phyloP scores from a whole-genome alignment of 495 filamentous ascomycete species.

The Aspergillus egyptiacus region DNA sequence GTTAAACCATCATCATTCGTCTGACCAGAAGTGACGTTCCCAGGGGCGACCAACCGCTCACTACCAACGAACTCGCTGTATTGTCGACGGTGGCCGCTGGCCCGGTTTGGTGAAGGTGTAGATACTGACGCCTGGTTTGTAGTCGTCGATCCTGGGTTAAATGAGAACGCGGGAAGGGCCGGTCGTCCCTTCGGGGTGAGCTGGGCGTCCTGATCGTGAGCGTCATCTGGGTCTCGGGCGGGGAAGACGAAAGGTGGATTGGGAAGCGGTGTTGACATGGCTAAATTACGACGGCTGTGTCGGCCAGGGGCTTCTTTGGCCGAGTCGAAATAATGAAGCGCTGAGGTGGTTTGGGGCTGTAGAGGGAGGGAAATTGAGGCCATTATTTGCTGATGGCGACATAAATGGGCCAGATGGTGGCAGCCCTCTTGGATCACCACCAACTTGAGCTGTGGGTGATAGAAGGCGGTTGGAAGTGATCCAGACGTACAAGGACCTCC shows the following conservation, averaged over 20 bases:
- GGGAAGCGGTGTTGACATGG: conserved; percentile 47
- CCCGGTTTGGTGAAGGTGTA: conserved; percentile 24
- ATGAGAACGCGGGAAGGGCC: conserved; percentile 57
- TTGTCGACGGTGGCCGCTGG: conserved; percentile 61
- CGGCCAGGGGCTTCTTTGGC: conserved; percentile 14
- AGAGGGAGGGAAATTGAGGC: conserved; percentile 40
- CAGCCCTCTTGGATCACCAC: conserved; percentile 12
- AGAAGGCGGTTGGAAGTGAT: conserved; percentile 23
- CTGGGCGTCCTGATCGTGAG: conserved; percentile 12
- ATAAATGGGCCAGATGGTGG: conserved; percentile 11
- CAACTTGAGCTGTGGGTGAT: conserved; percentile 10
- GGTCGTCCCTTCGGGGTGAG: conserved; percentile 24
- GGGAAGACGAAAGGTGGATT: conserved; percentile 73
- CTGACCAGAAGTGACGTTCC: conserved; percentile 56
- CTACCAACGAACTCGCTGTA: conserved; percentile 76
- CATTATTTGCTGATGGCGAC: conserved; percentile 26
- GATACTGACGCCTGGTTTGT: conserved; percentile 30
- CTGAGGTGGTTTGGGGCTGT: conserved; percentile 25
- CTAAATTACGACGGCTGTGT: conserved; percentile 25
- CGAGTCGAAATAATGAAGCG: conserved; percentile 32
- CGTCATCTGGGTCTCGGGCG: conserved; percentile 32
- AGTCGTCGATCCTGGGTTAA: conserved; percentile 49
- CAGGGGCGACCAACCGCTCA: conserved; percentile 55
- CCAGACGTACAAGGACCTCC: conserved; percentile 37
- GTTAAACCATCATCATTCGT: conserved; percentile 52